Evolutionary conservation across 192 early-diverging fungal species (phyloP), one percentile per base, ranked within the genome.

Genomic region (Linnemannia elongata): DNA sequence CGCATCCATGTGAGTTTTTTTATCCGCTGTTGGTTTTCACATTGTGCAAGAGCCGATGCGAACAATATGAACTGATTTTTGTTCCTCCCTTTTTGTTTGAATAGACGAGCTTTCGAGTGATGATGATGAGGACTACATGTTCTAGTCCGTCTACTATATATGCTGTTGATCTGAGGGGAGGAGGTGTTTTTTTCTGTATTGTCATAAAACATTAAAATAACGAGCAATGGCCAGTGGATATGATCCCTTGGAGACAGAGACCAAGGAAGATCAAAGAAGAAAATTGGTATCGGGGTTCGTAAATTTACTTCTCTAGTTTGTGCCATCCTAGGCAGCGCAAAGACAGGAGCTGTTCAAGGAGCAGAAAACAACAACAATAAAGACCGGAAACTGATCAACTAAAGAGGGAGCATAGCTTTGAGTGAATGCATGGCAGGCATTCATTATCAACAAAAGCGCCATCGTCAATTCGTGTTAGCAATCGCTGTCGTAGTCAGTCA

Each of bases 1-100:
- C 82, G 52, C 79, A 89, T 39, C 79, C 82, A 17, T 82, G 90
- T 89, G 82, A 89, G 87, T 81, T 73, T n/a, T 9, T n/a, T 15
- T 30, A 10, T 22, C 49, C 5, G 3, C 5, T 52, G 49, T 52
- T 42, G 44, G 44, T 13, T 45, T 15, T 45, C 44, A 15, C 13
- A 4, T 66, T 22, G 10, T 44, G 9, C 27, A 42, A 15, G 2
- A 45, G 44, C 44, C 13, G 15, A 45, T 45, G 44, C 9, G 1
- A 45, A 45, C 44, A 45, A 41, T 30, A 15, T 41, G 18, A 30
- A 18, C 22, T 27, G 10, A 72, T 22, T 35, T 27, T n/a, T 27
- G 3, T 15, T 33, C 12, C 33, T 39, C 38, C 3, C 8, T 47
- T 27, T 24, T 13, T 45, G 33, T 74, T 33, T 0, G 10, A 33